phyloP scores from a whole-genome alignment of 1,284 basidiomycete genomes.

The Vanrija pseudolonga region DNA sequence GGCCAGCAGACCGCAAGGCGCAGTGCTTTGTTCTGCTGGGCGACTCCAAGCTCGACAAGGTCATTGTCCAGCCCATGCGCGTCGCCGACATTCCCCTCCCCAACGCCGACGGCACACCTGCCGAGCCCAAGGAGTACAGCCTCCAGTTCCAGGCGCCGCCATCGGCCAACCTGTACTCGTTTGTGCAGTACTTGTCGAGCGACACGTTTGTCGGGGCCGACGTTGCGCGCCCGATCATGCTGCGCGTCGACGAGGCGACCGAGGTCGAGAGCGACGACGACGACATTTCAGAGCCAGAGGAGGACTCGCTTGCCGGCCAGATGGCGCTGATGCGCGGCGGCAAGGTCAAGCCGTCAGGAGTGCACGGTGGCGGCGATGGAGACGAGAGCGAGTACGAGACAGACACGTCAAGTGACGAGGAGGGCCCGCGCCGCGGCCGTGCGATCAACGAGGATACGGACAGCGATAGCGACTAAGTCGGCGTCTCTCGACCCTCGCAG shows the following conservation, averaged over 20 bases:
- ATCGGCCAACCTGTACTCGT: constrained; percentile 77
- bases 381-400: constrained; percentile 51
- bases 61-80: constrained; percentile 86
- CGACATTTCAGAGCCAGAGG: constrained; percentile 93
- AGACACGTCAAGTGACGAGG: constrained; percentile 54
- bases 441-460: constrained; percentile 52
- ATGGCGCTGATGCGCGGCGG: constrained; percentile 97
- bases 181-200: constrained; percentile 79
- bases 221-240: constrained; percentile 64
- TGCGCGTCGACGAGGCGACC: constrained; percentile 72
- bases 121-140: constrained; percentile 76
- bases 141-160: constrained; percentile 94
- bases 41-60: constrained; percentile 81
- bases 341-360: constrained; percentile 64
- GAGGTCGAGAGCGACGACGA: constrained; percentile 62
- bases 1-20: constrained; percentile 80
- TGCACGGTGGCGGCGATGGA: constrained; percentile 50
- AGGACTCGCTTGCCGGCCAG: constrained; percentile 92
- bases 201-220: constrained; percentile 88
- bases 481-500: too few species aligned
- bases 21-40: constrained; percentile 89
- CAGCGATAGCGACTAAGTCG: constrained; percentile 37
- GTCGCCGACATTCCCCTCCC: constrained; percentile 75
- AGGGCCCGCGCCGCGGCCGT: constrained; percentile 28
- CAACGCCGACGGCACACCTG: constrained; percentile 54